Base-by-base conservation (phyloP, 2,329 filamentous ascomycete species). In the Epichloe amarillans region DNA sequence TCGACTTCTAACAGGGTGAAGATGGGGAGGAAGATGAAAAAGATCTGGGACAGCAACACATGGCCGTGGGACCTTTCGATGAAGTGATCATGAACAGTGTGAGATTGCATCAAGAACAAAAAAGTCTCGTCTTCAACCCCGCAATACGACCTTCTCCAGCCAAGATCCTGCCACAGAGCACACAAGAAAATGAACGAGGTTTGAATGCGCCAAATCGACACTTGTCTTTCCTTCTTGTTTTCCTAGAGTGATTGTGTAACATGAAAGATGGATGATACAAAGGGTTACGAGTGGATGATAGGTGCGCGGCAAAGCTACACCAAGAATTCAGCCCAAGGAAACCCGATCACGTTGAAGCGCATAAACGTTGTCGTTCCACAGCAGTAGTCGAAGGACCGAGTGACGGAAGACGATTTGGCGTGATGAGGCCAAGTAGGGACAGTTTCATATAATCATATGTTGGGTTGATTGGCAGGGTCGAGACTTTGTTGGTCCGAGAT, bases 221-320 rank as follows among this genome's bases (percentile, higher is more conserved):
- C 48, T 50, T 45, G 48, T 50, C 41, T 45, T 30, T 37, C n/a
- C 41, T 17, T 45, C 36, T 38, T 10, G 35, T 50, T 45, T 26
- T 2, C 10, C 41, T 39, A 44, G n/a, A 44, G 5, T 37, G 41
- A 17, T 44, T n/a, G 48, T 45, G 48, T 30, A 50, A 50, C 41
- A 39, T 38, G 23, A 2, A 2, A 26, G 23, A 26, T 26, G 23
- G 23, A 26, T 26, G 23, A 26, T 2, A 7, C 21, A 45, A 21
- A 43, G 26, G 40, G 39, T 49, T 43, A 11, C 39, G 19, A 37
- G 35, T 50, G 19, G 40, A 50, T 44, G 12, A 38, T 38, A 21
- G 23, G 33, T 35, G 42, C 35, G 33, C 21, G 39, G 48, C 35
- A 50, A 50, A 39, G 21, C 41, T 35, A 45, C 48, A 50, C 35